Evolutionary conservation across 2,329 filamentous ascomycete genomes (phyloP), one percentile per base, ranked within the genome.

Genomic region (Stachybotrys chartarum): DNA sequence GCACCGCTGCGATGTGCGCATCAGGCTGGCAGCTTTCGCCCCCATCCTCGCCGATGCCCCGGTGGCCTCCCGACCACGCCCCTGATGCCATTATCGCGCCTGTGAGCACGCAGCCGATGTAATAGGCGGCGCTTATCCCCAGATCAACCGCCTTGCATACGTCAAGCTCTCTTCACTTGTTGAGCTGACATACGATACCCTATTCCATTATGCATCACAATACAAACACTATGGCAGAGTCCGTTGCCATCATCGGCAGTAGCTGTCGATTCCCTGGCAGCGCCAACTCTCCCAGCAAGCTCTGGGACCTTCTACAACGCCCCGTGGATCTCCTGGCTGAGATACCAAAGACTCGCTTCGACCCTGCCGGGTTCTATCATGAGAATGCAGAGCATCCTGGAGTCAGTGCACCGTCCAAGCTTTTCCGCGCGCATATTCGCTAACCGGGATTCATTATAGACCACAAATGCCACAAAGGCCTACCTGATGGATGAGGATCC

Each of bases 221-320:
- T 3, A 47, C 16, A 47, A 47, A 47, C 45, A 47, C 35, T 14
- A 42, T 42, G n/a, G 11, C 45, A 10, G 69, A 72, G 53, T 71
- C 73, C 47, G 74, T 76, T 55, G 74, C 72, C 17, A 65, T 76
- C 31, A 62, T 75, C 45, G 73, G 74, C 44, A 70, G 60, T 48
- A 71, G 63, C 3, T 73, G 71, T 57, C 68, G 73, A 39, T 72
- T 75, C 18, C 69, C 73, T 0, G 72, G 72, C 1, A 63, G 60
- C 17, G 63, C 67, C 0, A 66, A 59, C 16, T 66, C 63, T 12
- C 69, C 71, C 1, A 68, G 68, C 1, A 66, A 67, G 54, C 63
- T 75, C 6, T 75, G 72, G 71, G 64, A 71, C 24, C 59, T 71
- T 31, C 62, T 66, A 6, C 54, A 57, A 1, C 50, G 64, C 2